Conservation (phyloP, 768 basidiomycete genomes). For the Rickenella mellea region DNA sequence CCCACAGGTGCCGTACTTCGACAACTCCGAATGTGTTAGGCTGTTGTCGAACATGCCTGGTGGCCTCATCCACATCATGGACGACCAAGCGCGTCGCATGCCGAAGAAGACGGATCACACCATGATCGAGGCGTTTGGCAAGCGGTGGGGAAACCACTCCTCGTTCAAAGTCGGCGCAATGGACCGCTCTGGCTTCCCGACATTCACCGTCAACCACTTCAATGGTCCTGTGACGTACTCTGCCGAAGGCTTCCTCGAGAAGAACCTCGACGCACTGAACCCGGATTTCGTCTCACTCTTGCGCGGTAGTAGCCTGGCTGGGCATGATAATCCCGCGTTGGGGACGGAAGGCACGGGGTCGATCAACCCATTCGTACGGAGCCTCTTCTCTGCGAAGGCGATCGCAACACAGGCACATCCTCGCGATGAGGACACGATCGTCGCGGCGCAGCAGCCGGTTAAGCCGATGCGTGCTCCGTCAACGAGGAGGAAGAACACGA, state of each 20-base stretch:
- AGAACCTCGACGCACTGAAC: slow-evolving; percentile 82
- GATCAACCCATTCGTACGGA: slow-evolving; percentile 84
- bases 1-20: slow-evolving; percentile 71
- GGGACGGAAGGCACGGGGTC: slow-evolving; percentile 67
- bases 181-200: slow-evolving; percentile 71
- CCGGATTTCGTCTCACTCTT: slow-evolving; percentile 90
- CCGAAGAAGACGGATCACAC: slow-evolving; percentile 89
- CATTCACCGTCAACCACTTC: slow-evolving; percentile 89
- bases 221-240: slow-evolving; percentile 90
- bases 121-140: slow-evolving; percentile 91
- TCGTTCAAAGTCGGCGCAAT: slow-evolving; percentile 77
- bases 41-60: slow-evolving; percentile 81
- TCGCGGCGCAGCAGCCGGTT: slow-evolving; percentile 85
- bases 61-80: slow-evolving; percentile 94
- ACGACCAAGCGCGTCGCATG: slow-evolving; percentile 82
- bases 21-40: slow-evolving; percentile 84
- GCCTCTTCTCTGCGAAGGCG: slow-evolving; percentile 78
- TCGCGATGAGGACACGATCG: slow-evolving; percentile 88
- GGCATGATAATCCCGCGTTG: slow-evolving; percentile 23
- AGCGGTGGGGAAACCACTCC: slow-evolving; percentile 90
- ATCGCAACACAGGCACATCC: slow-evolving; percentile 93
- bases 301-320: slow-evolving; percentile 38
- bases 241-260: slow-evolving; percentile 79
- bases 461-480: slow-evolving; percentile 94
- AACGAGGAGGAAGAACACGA: slow-evolving; percentile 68